Evolutionary conservation across 495 filamentous ascomycete species (phyloP).

Genomic region (Xylaria longipes): DNA sequence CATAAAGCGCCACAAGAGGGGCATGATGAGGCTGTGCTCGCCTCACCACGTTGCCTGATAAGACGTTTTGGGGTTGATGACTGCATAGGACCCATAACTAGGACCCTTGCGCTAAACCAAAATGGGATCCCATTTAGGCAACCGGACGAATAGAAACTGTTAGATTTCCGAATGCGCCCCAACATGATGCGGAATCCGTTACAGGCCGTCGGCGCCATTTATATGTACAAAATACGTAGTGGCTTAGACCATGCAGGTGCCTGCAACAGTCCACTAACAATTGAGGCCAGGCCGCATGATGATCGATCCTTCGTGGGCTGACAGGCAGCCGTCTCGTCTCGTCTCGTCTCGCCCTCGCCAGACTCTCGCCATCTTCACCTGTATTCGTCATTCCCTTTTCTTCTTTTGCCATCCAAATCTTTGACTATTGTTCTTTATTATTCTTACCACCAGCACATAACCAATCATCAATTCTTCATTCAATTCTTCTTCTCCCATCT

Average conservation of each 20-base stretch:
- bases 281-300: not conserved
- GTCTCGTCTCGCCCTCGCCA: not conserved
- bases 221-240: not conserved
- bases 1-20: not conserved
- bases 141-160: not conserved
- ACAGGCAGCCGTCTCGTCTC: conserved; percentile 17
- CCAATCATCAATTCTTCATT: not conserved
- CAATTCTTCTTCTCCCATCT: not conserved
- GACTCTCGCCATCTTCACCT: not conserved
- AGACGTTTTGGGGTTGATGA: not conserved
- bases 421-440: not conserved
- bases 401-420: not conserved
- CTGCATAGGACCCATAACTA: not conserved
- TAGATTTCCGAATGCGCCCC: not conserved
- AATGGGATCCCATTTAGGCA: not conserved
- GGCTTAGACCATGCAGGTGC: not conserved
- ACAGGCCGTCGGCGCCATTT: not conserved
- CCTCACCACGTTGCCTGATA: not conserved
- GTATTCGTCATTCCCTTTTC: not conserved
- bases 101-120: not conserved
- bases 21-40: not conserved
- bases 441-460: not conserved
- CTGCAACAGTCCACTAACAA: not conserved
- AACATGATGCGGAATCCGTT: conserved; percentile 5
- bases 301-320: conserved; percentile 8